phyloP scores from a whole-genome alignment of 2,329 filamentous ascomycete genomes.

The Alternaria consortialis region DNA sequence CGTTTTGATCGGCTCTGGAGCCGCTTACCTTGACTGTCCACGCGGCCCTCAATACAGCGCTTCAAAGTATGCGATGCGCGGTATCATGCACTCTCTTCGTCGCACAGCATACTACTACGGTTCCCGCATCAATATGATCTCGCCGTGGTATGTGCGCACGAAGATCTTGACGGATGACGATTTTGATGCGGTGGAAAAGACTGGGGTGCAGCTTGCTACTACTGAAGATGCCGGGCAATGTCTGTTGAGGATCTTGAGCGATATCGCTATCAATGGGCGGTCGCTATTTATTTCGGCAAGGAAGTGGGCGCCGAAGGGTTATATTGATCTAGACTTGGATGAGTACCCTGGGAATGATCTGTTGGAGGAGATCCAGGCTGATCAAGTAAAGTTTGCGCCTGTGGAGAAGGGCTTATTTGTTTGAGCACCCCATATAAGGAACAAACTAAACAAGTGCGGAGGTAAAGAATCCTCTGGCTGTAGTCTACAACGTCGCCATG shows the following conservation, averaged over 20 bases:
- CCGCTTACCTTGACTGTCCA: slow-evolving; percentile 17
- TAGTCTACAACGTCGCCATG: not conserved
- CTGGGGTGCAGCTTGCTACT: slow-evolving; percentile 14
- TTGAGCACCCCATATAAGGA: not conserved
- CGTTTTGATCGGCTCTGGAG: slow-evolving; percentile 15
- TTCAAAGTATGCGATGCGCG: slow-evolving; percentile 21
- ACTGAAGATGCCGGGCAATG: slow-evolving; percentile 12
- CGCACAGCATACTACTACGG: slow-evolving; percentile 11
- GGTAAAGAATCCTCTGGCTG: too few relatives aligned
- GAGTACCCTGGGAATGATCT: slow-evolving; percentile 8
- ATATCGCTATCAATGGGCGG: slow-evolving; percentile 8
- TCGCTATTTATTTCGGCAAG: slow-evolving; percentile 13
- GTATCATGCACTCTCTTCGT: slow-evolving; percentile 17
- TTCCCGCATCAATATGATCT: slow-evolving; percentile 15
- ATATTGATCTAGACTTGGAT: slow-evolving; percentile 17
- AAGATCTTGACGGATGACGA: slow-evolving; percentile 14
- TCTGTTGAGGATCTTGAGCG: slow-evolving; percentile 12
- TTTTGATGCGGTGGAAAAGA: slow-evolving; percentile 8
- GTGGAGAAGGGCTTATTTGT: not conserved
- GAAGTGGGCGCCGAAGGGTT: slow-evolving; percentile 19
- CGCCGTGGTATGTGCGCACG: slow-evolving; percentile 19
- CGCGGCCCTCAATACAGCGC: slow-evolving; percentile 14
- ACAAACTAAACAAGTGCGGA: too few relatives aligned
- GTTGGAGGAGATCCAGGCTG: slow-evolving; percentile 16
- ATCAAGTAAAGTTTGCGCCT: slow-evolving; percentile 13